Base-by-base conservation (phyloP, 768 basidiomycete genomes). In the Boletus rufocinnamomeus region DNA sequence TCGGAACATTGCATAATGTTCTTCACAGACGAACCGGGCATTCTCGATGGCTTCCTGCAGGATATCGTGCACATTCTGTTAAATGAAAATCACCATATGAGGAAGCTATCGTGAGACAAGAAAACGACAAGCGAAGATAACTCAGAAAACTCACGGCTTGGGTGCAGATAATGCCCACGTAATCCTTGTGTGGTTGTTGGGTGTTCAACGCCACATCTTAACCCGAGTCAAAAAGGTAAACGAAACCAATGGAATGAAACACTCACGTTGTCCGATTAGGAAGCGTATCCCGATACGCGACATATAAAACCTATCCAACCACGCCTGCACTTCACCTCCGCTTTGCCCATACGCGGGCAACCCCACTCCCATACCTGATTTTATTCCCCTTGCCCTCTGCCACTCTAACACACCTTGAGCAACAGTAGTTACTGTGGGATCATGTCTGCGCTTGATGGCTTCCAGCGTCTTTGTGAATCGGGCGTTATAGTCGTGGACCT, bases 1-100 rank as follows among this genome's bases (percentile, higher is more conserved):
- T 67, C 88, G 90, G 85, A 98, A 96, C 81, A 99, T 89, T 4
- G 89, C 91, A 68, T 91, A 90, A 75, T 98, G 94, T 66, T 98
- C 95, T 75, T 96, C 95, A 77, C 95, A 97, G 30, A 91, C 89
- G 70, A 87, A 91, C 7, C 88, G 86, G 4, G 97, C 95, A 74
- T 99, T 98, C 73, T 99, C 96, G 66, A 98, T 98, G 0, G 97
- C 93, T 79, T 99, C 96, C 69, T 92, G 89, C 25, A 95, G 88
- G 62, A 98, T 96, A 67, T 98, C 95, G 66, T 93, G 94, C 0
- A 99, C 87, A 72, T 95, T 98, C 85, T 91, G 67, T 40, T 40
- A 21, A 25, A 50, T 52, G 34, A 27, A 32, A 50, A 21, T 7
- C 37, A 37, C 9, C 10, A 32, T 16, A 25, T 32, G 16, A 60